These are phyloP conservation scores for Amanita exitialis DNA, from an alignment of 768 basidiomycete species.

Conservation along the genomic window DNA sequence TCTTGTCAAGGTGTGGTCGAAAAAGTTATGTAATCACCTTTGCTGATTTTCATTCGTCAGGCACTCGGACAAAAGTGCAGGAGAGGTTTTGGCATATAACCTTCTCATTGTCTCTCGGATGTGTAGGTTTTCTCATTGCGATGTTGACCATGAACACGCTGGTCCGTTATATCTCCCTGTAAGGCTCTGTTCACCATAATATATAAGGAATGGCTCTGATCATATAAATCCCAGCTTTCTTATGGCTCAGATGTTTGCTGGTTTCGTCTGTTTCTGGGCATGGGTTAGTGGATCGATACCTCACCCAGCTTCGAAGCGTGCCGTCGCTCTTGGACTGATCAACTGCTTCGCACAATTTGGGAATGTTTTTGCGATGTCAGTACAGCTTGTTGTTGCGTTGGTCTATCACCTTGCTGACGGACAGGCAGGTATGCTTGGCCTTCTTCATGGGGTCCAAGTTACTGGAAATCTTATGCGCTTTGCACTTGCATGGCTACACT, in stretches of 20 bases:
- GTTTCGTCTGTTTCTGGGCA: constrained; percentile 54
- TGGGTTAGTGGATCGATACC: constrained; percentile 43
- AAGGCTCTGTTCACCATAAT: constrained; percentile 12
- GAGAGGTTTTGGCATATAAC: constrained; percentile 68
- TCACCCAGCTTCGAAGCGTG: constrained; percentile 76
- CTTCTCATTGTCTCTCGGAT: constrained; percentile 42
- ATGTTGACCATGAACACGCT: constrained; percentile 51
- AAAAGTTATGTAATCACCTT: background rate
- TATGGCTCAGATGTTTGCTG: constrained; percentile 67
- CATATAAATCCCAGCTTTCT: constrained; percentile 42
- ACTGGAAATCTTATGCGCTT: constrained; percentile 61
- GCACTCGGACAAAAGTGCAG: constrained; percentile 58
- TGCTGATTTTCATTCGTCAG: constrained; percentile 18
- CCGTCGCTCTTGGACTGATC: constrained; percentile 76
- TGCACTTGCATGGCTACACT: constrained; percentile 50
- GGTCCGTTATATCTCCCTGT: constrained; percentile 60
- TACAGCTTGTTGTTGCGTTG: constrained; percentile 1
- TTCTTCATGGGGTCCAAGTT: constrained; percentile 57
- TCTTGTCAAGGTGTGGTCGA: constrained; percentile 32
- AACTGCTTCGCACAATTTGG: constrained; percentile 79
- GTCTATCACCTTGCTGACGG: background rate
- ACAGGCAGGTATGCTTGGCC: constrained; percentile 55
- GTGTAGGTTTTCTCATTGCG: constrained; percentile 60
- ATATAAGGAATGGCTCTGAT: background rate
- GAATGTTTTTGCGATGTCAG: constrained; percentile 76